These are phyloP conservation scores for Apiotrichum mycotoxinovorans DNA, from an alignment of 1,284 basidiomycete genomes.

Conservation along the genomic window DNA sequence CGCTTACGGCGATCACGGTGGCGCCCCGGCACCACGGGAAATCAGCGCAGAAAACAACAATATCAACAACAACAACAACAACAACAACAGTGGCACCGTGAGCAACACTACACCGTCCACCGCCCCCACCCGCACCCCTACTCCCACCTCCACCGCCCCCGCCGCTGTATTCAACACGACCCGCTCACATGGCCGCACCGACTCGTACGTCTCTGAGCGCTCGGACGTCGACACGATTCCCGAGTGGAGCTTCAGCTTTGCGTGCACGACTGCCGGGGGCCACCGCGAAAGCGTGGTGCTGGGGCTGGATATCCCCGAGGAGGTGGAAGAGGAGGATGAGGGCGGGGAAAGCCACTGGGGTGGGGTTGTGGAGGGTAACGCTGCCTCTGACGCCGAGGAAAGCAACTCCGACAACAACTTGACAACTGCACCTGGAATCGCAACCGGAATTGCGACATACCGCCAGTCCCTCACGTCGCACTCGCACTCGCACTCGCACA, in stretches of 20 bases:
- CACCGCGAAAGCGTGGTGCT: background rate
- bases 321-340: background rate
- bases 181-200: background rate
- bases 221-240: background rate
- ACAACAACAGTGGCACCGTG: too few relatives aligned
- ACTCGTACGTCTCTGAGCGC: background rate
- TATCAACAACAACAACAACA: too few relatives aligned
- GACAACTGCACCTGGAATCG: too few relatives aligned
- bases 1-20: too few relatives aligned
- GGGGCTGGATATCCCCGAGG: background rate
- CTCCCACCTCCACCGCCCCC: too few relatives aligned
- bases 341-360: background rate
- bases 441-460: too few relatives aligned
- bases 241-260: constrained; percentile 4
- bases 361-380: background rate
- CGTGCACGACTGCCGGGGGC: too few relatives aligned
- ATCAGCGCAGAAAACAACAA: too few relatives aligned
- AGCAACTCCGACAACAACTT: too few relatives aligned
- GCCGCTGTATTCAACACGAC: too few relatives aligned
- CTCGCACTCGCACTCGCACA: background rate
- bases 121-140: background rate
- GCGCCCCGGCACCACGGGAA: too few relatives aligned
- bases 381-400: background rate
- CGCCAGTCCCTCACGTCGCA: background rate
- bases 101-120: background rate